Conservation (phyloP, 139 green algal species). For the Tetradesmus obliquus region DNA sequence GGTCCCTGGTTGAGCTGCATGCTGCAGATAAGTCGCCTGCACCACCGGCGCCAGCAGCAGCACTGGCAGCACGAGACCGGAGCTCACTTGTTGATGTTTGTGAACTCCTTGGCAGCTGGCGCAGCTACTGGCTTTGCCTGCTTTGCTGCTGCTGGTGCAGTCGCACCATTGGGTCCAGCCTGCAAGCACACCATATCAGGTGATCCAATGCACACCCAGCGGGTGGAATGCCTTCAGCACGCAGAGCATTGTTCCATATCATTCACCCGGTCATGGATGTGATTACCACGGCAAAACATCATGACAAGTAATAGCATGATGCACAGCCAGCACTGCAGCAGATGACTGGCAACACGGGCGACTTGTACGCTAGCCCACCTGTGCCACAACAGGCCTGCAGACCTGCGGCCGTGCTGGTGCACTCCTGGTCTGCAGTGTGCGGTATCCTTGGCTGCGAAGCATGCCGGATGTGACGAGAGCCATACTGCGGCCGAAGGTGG, state of each 20-base stretch:
- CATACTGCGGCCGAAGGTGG: neutral
- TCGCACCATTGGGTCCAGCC: slow-evolving; percentile 30
- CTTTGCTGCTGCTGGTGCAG: slow-evolving; percentile 1
- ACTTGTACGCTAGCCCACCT: neutral
- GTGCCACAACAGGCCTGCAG: neutral
- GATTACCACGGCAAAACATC: too few species aligned
- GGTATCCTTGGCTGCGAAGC: neutral
- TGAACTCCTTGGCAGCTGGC: slow-evolving; percentile 27
- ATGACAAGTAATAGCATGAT: neutral
- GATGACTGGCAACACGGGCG: neutral
- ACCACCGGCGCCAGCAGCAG: neutral
- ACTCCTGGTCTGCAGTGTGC: neutral
- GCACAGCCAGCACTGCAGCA: neutral
- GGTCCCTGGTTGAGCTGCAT: neutral
- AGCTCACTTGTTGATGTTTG: slow-evolving; percentile 46
- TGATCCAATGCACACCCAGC: neutral
- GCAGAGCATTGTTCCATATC: neutral
- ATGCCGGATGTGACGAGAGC: neutral
- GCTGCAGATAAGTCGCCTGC: too few species aligned
- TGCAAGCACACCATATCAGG: neutral
- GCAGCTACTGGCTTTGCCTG: slow-evolving; percentile 29
- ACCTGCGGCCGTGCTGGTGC: neutral
- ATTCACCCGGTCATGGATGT: neutral
- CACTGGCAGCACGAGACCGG: neutral
- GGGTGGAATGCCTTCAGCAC: neutral